phyloP scores from a whole-genome alignment of 2,329 filamentous ascomycete species.

The Colletotrichum tropicale region DNA sequence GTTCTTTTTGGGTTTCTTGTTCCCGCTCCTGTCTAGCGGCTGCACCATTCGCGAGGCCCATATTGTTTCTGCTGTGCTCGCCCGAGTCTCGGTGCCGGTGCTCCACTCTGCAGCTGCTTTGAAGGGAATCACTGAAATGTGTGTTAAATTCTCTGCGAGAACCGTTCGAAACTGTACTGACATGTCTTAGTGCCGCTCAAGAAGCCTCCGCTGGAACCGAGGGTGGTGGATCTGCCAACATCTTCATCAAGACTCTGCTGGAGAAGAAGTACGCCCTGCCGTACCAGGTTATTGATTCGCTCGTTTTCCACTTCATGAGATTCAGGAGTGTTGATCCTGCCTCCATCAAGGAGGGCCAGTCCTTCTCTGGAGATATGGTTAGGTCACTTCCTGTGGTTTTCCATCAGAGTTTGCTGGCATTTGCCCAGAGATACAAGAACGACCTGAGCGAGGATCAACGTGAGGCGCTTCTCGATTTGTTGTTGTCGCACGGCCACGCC shows the following conservation, averaged over 20 bases:
- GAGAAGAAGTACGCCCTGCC: slow-evolving; percentile 98
- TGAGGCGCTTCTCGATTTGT: slow-evolving; percentile 86
- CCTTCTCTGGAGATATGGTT: slow-evolving; percentile 50
- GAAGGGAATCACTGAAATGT: slow-evolving; percentile 89
- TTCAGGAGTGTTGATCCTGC: slow-evolving; percentile 76
- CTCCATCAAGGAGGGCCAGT: slow-evolving; percentile 53
- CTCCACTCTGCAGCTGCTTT: slow-evolving; percentile 91
- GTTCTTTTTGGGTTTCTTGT: slow-evolving; percentile 89
- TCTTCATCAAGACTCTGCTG: slow-evolving; percentile 90
- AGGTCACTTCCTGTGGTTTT: slow-evolving; percentile 87
- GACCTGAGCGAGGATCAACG: slow-evolving; percentile 96
- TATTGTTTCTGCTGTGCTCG: slow-evolving; percentile 86
- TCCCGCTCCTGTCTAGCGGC: slow-evolving; percentile 84
- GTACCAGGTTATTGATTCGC: slow-evolving; percentile 89
- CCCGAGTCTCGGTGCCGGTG: slow-evolving; percentile 85
- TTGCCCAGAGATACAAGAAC: slow-evolving; percentile 93
- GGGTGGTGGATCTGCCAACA: slow-evolving; percentile 89
- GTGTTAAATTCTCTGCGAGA: neutral
- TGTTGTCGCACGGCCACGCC: slow-evolving; percentile 83
- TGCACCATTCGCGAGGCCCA: slow-evolving; percentile 92
- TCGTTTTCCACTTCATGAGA: slow-evolving; percentile 96
- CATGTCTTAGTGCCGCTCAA: slow-evolving; percentile 65
- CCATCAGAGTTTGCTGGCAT: slow-evolving; percentile 92
- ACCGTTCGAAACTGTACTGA: neutral
- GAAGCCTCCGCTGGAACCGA: slow-evolving; percentile 84